phyloP scores from a whole-genome alignment of 2,329 filamentous ascomycete species.

The Fusarium sp. region DNA sequence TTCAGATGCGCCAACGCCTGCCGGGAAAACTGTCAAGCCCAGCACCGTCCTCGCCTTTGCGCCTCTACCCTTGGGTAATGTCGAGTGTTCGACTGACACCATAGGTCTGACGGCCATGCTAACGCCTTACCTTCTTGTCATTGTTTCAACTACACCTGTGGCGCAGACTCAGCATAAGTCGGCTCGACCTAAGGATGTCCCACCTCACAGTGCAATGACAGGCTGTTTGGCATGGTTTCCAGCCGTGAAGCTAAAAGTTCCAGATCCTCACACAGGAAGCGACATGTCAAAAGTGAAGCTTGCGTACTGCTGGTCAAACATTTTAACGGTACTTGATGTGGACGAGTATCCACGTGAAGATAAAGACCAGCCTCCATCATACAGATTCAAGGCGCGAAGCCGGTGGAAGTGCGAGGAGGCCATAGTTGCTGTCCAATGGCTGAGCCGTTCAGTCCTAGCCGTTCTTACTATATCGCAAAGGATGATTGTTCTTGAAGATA shows the following conservation, averaged over 20 bases:
- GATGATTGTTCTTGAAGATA: slow-evolving; percentile 90
- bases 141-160: slow-evolving; percentile 95
- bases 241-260: slow-evolving; percentile 86
- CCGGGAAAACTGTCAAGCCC: slow-evolving; percentile 79
- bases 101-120: slow-evolving; percentile 94
- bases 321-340: slow-evolving; percentile 92
- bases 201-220: slow-evolving; percentile 88
- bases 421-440: slow-evolving; percentile 96
- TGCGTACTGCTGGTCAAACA: slow-evolving; percentile 98
- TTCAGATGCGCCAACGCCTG: slow-evolving; percentile 71
- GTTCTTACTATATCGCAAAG: slow-evolving; percentile 95
- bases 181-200: slow-evolving; percentile 87
- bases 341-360: slow-evolving; percentile 75
- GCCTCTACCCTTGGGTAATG: slow-evolving; percentile 90
- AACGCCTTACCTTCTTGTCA: slow-evolving; percentile 93
- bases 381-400: slow-evolving; percentile 83
- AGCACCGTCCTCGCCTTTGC: slow-evolving; percentile 95
- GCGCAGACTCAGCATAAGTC: slow-evolving; percentile 97
- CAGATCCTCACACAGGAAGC: slow-evolving; percentile 71
- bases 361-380: slow-evolving; percentile 77
- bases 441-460: slow-evolving; percentile 90
- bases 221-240: slow-evolving; percentile 98
- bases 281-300: slow-evolving; percentile 84
- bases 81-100: slow-evolving; percentile 85
- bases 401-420: slow-evolving; percentile 94